Conservation (phyloP, 345 rosid species). For the Cochlearia excelsa region DNA sequence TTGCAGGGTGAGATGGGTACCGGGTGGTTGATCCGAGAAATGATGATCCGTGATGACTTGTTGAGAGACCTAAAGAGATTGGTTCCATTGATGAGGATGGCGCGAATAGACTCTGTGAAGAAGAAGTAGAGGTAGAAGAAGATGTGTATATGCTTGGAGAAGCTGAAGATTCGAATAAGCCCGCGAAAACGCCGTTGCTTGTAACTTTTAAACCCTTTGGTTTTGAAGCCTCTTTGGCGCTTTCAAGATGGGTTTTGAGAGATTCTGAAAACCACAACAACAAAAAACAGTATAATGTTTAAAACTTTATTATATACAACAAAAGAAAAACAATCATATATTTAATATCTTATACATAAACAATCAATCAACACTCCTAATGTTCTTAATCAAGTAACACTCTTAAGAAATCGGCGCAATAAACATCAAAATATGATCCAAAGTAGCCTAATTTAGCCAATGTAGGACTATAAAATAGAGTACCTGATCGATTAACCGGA, state of each 20-base stretch:
- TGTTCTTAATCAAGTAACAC: conserved; percentile 27
- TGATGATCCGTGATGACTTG: conserved; percentile 44
- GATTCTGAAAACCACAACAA: conserved; percentile 42
- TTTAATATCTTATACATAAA: conserved; percentile 31
- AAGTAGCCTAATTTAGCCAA: too few relatives aligned
- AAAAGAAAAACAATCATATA: conserved; percentile 17
- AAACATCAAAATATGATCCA: too few relatives aligned
- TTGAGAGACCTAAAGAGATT: conserved; percentile 68
- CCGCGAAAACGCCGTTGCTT: conserved; percentile 41
- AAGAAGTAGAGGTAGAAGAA: conserved; percentile 23
- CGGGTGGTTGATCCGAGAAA: conserved; percentile 27
- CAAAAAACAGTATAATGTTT: conserved; percentile 25
- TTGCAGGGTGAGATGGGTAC: conserved; percentile 44
- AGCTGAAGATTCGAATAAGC: conserved; percentile 47
- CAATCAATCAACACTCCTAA: conserved; percentile 24
- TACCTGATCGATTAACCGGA: conserved; percentile 40
- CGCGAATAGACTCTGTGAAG: conserved; percentile 35
- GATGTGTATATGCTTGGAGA: conserved; percentile 40
- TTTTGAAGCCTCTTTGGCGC: conserved; percentile 44
- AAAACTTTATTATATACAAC: neutral
- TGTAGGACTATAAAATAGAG: too few relatives aligned
- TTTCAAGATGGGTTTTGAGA: conserved; percentile 40
- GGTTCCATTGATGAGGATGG: conserved; percentile 48
- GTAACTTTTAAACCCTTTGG: conserved; percentile 40
- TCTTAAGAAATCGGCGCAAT: too few relatives aligned